Evolutionary conservation across 2,329 filamentous ascomycete genomes (phyloP).

Genomic region (Chaetomiaceae sp.): DNA sequence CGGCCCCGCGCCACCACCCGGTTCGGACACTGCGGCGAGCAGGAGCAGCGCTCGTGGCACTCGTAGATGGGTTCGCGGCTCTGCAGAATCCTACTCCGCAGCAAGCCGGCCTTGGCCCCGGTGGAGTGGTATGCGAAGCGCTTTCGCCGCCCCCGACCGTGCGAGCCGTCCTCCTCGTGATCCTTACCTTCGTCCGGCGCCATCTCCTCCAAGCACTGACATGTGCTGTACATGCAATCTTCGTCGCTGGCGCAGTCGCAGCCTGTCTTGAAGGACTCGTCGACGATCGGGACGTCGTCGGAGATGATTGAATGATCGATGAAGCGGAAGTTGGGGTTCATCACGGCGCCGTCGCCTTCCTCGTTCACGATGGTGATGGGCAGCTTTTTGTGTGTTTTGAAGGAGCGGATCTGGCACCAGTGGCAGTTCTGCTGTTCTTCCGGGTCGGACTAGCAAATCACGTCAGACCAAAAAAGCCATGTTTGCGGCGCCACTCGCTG

Average conservation of each 20-base stretch:
- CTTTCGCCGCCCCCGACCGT: slow-evolving; percentile 33
- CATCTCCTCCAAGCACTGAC: slow-evolving; percentile 57
- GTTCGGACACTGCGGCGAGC: slow-evolving; percentile 60
- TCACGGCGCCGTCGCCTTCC: slow-evolving; percentile 43
- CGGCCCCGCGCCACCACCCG: slow-evolving; percentile 70
- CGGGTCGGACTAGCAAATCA: slow-evolving; percentile 26
- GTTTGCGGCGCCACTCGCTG: no score
- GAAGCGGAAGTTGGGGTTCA: slow-evolving; percentile 62
- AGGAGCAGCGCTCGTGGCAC: slow-evolving; percentile 67
- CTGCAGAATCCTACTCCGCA: slow-evolving; percentile 46
- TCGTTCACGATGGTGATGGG: slow-evolving; percentile 61
- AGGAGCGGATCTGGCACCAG: slow-evolving; percentile 54
- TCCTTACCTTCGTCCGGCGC: slow-evolving; percentile 52
- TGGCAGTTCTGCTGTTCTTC: slow-evolving; percentile 44
- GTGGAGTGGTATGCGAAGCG: slow-evolving; percentile 59
- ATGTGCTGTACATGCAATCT: slow-evolving; percentile 62
- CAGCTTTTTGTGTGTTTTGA: slow-evolving; percentile 41
- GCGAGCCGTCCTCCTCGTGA: slow-evolving; percentile 40
- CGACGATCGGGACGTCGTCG: slow-evolving; percentile 53
- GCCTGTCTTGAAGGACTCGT: slow-evolving; percentile 58
- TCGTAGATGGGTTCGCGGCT: slow-evolving; percentile 67
- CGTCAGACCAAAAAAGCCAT: not conserved
- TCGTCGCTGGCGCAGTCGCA: slow-evolving; percentile 59
- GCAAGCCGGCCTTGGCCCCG: slow-evolving; percentile 45
- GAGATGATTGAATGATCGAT: slow-evolving; percentile 56